Base-by-base conservation (phyloP, 2,329 filamentous ascomycete genomes). In the Fusarium phyllophilum region DNA sequence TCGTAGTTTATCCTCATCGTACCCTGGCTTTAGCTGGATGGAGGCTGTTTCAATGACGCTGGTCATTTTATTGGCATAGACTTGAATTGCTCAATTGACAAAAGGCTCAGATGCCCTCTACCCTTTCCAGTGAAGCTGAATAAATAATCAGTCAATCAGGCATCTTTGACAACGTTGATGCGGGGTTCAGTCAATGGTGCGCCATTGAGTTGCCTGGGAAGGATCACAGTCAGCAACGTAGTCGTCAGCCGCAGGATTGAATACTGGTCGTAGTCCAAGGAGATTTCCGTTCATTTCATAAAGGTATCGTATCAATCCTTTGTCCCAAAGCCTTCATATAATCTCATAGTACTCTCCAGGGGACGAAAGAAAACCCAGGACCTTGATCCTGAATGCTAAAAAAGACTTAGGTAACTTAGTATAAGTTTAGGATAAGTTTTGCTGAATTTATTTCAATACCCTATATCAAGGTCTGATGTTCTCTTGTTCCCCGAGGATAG, bases 11-110 rank as follows among this genome's bases (percentile, higher is more conserved):
- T 82, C 66, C 38, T 75, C 51, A 41, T 82, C 72, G 38, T 78
- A 80, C 20, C 75, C 75, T 41, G 73, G 59, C 38, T 75, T 77
- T 56, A 84, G 74, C 42, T 79, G 78, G 45, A 85, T 65, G 61
- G 83, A 68, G 42, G 82, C 83, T 62, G 84, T 79, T 75, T 86
- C 85, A 24, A 82, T 84, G 68, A 86, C 80, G 44, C 26, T n/a
- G 18, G 79, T 42, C 84, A 86, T 83, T 57, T 17, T 56, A 18
- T n/a, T 11, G 34, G 1, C 8, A 45, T 51, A 26, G 8, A 22
- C 11, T 41, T 31, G 29, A 41, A 38, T n/a, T 39, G 33, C 18
- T 33, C 29, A 31, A 61, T 59, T 31, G 22, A 13, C 5, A 36
- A 22, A 51, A 14, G 22, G 18, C 5, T 2, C 7, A 15, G 9